Percentiles rank a stretch among this genome's conserved stretches.
Evolutionary conservation across 108 stramenopile genomes (phyloP).

Genomic region (Fragilariopsis cylindrus): DNA sequence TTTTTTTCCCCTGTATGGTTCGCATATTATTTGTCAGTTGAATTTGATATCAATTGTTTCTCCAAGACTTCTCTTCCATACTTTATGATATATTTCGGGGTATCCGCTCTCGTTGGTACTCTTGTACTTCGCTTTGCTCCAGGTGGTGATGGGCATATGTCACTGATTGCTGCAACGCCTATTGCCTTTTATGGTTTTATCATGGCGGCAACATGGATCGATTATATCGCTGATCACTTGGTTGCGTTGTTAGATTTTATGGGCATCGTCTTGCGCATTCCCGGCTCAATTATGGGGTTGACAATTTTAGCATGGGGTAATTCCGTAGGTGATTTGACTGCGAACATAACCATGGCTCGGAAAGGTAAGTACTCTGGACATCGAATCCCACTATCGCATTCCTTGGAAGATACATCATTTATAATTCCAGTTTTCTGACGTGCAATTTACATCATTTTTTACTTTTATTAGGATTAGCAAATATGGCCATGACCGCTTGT

Average conservation of each 20-base stretch:
- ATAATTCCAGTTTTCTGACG: no score
- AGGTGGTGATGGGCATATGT: constrained; percentile 75
- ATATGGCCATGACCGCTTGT: constrained; percentile 90
- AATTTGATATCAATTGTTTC: constrained; percentile 57
- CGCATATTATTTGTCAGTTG: constrained; percentile 55
- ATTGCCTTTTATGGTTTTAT: constrained; percentile 87
- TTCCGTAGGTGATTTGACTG: constrained; percentile 87
- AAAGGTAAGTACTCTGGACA: constrained; percentile 41
- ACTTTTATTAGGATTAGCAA: constrained; percentile 52
- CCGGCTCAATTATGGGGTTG: constrained; percentile 85
- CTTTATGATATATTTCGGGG: constrained; percentile 35
- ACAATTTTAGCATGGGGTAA: constrained; percentile 97
- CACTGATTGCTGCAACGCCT: constrained; percentile 68
- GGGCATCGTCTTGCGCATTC: constrained; percentile 81
- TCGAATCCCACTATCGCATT: no score
- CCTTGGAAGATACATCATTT: no score
- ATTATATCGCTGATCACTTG: constrained; percentile 89
- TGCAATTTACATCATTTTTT: no score
- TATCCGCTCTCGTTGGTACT: constrained; percentile 33
- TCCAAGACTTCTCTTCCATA: constrained; percentile 14
- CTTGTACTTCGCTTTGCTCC: constrained; percentile 72
- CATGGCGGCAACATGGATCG: constrained; percentile 93
- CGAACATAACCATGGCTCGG: constrained; percentile 93
- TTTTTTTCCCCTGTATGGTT: constrained; percentile 79
- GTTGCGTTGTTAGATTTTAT: constrained; percentile 85